Evolutionary conservation across 768 basidiomycete species (phyloP).

Genomic region (Xerocomellus dryophilus): DNA sequence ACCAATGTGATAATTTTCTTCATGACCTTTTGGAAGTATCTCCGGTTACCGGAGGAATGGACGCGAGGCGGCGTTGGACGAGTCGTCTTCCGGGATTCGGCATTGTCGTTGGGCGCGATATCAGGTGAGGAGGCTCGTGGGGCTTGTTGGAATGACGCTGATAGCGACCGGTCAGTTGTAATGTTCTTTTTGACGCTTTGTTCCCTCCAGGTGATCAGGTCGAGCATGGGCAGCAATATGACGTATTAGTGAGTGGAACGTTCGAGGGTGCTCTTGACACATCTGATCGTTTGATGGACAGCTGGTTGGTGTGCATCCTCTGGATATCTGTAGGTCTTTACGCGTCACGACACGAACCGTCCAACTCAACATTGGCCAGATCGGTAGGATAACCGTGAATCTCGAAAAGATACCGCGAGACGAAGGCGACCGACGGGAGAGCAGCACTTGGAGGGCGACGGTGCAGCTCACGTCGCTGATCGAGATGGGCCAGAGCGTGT

Average conservation of each 20-base stretch:
- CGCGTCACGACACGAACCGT: not conserved
- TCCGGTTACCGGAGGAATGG: slow-evolving; percentile 12
- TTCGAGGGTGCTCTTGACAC: not conserved
- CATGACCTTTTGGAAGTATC: slow-evolving; percentile 20
- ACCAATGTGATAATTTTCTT: slow-evolving; percentile 11
- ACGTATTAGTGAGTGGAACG: slow-evolving; percentile 16
- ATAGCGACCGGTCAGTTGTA: slow-evolving; percentile 3
- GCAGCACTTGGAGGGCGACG: slow-evolving; percentile 4
- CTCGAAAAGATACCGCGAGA: slow-evolving; percentile 5
- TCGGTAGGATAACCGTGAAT: slow-evolving; percentile 16
- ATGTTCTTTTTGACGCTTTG: slow-evolving; percentile 21
- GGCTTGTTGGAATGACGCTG: not conserved
- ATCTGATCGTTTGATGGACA: not conserved
- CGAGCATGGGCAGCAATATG: slow-evolving; percentile 16
- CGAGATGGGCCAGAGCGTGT: slow-evolving; percentile 7
- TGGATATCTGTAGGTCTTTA: slow-evolving; percentile 20
- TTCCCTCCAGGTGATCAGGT: slow-evolving; percentile 7
- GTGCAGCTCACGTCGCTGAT: slow-evolving; percentile 19
- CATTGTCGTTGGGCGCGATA: slow-evolving; percentile 3
- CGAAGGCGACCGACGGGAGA: not conserved
- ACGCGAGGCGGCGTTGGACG: not conserved
- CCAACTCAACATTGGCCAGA: slow-evolving; percentile 1
- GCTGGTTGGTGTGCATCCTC: slow-evolving; percentile 20
- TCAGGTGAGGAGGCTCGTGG: slow-evolving; percentile 5
- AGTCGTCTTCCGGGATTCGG: slow-evolving; percentile 19